Evolutionary conservation across 148 eudicot genomes (phyloP), one percentile per base, ranked within the genome.

Genomic region (Fagopyrum esculentum): DNA sequence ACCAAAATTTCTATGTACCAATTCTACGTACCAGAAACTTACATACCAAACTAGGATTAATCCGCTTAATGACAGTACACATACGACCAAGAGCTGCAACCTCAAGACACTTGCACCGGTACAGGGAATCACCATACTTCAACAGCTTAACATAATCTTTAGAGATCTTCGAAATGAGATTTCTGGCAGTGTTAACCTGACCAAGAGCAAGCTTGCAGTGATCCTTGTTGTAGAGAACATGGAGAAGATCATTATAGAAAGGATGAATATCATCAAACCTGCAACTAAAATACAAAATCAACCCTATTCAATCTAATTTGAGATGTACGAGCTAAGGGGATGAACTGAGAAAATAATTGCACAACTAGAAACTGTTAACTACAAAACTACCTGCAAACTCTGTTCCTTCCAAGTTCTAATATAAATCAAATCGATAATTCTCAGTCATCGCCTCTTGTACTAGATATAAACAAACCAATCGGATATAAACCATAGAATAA

Each of bases 201-300:
- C 98, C 98, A 73, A 93, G 92, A 16, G 98, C 98, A 81, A 93
- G 97, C 76, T 93, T 93, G 92, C 91, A 93, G 76, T 93, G 97
- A 80, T 93, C 98, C 78, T 93, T 93, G 78, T 93, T 93, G 79
- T 91, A 93, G 6, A 93, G 87, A 59, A 93, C 98, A 82, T 93
- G 92, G 68, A 91, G 89, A 57, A 93, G 92, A 68, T 93, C 98
- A 13, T 97, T 94, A 66, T 93, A 93, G 80, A 93, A 93, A 74
- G 98, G 98, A 73, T 93, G 98, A 79, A 93, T 89, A 68, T 83
- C 93, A 72, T 88, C 89, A 9, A 6, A 49, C 52, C 52, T 49
- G 52, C 52, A 8, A 12, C 12, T 8, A 49, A 49, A 7, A 49
- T 12, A 49, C 52, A 49, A 35, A 30, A 35, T 2, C 40, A 35